Percentiles rank a stretch among this genome's conserved stretches.
These are phyloP conservation scores for Tolypocladium paradoxum DNA, from an alignment of 2,329 filamentous ascomycete genomes.

Conservation along the genomic window DNA sequence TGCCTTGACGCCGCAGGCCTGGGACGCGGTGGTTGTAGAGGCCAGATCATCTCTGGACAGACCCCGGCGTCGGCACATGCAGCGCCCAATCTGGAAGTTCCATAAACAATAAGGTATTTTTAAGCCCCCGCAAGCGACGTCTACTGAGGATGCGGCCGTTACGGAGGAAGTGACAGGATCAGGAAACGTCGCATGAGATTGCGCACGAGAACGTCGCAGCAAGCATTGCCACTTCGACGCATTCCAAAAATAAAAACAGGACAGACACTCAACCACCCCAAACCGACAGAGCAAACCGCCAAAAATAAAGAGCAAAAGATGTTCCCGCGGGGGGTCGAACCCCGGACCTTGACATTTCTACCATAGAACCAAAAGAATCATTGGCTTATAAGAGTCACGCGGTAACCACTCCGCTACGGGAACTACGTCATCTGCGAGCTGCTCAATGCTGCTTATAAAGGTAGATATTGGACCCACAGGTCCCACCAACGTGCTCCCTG, in stretches of 20 bases:
- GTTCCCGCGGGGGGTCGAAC: conserved; percentile 18
- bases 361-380: conserved; percentile 10
- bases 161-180: no score
- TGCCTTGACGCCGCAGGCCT: conserved; percentile 41
- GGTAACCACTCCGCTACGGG: conserved; percentile 19
- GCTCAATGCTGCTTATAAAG: not conserved
- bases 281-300: not conserved
- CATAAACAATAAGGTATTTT: no score
- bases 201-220: no score
- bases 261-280: not conserved
- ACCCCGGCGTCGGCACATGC: conserved; percentile 46
- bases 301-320: conserved; percentile 5
- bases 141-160: no score
- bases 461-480: not conserved
- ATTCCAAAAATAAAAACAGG: not conserved
- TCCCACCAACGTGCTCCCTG: not conserved
- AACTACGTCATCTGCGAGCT: conserved; percentile 4
- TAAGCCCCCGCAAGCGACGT: no score
- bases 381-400: conserved; percentile 17
- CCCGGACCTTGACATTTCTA: conserved; percentile 16
- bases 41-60: conserved; percentile 45
- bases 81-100: no score
- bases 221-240: no score
- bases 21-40: conserved; percentile 39
- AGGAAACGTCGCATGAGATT: no score